phyloP scores from a whole-genome alignment of 345 rosid species.

The Cardamine occulta region DNA sequence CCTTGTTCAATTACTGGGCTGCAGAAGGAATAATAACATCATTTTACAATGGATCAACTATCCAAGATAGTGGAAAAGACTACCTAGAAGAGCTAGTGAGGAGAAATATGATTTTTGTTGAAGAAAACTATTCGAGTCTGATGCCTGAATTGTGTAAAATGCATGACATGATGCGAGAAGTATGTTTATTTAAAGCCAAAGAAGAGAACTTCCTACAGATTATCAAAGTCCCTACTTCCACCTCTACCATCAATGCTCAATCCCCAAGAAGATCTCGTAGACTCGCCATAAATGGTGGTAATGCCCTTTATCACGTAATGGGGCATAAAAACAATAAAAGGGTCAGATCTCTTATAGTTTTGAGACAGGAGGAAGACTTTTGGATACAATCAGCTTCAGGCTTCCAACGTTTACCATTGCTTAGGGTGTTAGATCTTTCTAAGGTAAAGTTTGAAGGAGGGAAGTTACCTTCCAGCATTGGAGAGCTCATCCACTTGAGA shows the following conservation, averaged over 20 bases:
- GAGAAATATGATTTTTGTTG: slow-evolving; percentile 7
- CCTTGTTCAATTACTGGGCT: slow-evolving; percentile 45
- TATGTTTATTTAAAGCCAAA: background rate
- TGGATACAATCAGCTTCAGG: no score
- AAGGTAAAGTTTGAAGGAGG: background rate
- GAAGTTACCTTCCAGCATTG: background rate
- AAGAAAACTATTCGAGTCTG: no score
- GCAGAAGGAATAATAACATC: slow-evolving; percentile 43
- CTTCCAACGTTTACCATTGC: background rate
- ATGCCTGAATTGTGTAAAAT: no score
- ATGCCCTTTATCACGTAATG: no score
- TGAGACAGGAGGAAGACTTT: no score
- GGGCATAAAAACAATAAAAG: no score
- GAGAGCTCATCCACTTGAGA: background rate
- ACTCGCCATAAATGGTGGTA: background rate
- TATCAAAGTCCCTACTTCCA: no score
- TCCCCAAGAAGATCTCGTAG: no score
- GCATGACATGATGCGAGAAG: background rate
- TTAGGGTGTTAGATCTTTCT: background rate
- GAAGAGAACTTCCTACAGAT: no score
- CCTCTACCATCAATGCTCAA: background rate
- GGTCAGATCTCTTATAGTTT: no score
- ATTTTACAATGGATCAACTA: slow-evolving; percentile 4
- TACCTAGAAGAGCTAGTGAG: slow-evolving; percentile 23
- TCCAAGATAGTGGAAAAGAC: slow-evolving; percentile 34